A percentile compares a stretch with the other conserved stretches of the same genome.
phyloP scores from a whole-genome alignment of 225 moss, liverwort and hornwort genomes.

The Antitrichia curtipendula region DNA sequence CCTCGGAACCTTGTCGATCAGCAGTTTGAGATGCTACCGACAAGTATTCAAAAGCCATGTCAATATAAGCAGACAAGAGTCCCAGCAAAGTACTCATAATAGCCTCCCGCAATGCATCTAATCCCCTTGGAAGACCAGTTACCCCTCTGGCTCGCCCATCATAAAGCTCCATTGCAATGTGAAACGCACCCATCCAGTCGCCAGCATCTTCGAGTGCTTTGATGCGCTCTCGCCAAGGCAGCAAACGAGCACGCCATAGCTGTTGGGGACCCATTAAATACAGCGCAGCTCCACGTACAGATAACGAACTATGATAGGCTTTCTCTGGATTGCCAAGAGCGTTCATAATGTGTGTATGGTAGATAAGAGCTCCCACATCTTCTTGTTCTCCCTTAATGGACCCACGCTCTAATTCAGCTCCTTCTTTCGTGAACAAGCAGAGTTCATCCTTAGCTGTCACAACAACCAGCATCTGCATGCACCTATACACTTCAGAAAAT shows the following conservation, averaged over 20 bases:
- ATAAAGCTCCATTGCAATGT: slow-evolving; percentile 98
- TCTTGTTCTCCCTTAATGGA: slow-evolving; percentile 61
- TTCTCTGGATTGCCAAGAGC: slow-evolving; percentile 87
- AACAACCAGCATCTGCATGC: slow-evolving; percentile 85
- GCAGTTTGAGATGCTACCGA: slow-evolving; percentile 50
- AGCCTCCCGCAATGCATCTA: slow-evolving; percentile 91
- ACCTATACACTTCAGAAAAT: not conserved
- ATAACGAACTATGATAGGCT: slow-evolving; percentile 80
- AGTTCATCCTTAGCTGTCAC: slow-evolving; percentile 84
- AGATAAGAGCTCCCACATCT: slow-evolving; percentile 65
- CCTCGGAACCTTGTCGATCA: slow-evolving; percentile 21
- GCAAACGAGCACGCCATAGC: slow-evolving; percentile 94
- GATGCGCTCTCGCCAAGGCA: slow-evolving; percentile 94
- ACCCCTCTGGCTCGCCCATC: slow-evolving; percentile 96
- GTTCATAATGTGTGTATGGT: slow-evolving; percentile 83
- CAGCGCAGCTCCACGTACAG: slow-evolving; percentile 94
- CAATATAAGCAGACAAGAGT: slow-evolving; percentile 90
- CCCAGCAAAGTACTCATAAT: slow-evolving; percentile 87
- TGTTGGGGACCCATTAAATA: slow-evolving; percentile 74
- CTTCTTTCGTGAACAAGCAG: slow-evolving; percentile 87
- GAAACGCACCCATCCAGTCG: slow-evolving; percentile 99
- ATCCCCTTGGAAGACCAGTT: slow-evolving; percentile 92
- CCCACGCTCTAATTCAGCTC: slow-evolving; percentile 78
- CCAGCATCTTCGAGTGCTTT: slow-evolving; percentile 98
- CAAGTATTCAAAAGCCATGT: slow-evolving; percentile 91